Evolutionary conservation across 2,329 filamentous ascomycete species (phyloP).

Genomic region (Coleophoma crateriformis): DNA sequence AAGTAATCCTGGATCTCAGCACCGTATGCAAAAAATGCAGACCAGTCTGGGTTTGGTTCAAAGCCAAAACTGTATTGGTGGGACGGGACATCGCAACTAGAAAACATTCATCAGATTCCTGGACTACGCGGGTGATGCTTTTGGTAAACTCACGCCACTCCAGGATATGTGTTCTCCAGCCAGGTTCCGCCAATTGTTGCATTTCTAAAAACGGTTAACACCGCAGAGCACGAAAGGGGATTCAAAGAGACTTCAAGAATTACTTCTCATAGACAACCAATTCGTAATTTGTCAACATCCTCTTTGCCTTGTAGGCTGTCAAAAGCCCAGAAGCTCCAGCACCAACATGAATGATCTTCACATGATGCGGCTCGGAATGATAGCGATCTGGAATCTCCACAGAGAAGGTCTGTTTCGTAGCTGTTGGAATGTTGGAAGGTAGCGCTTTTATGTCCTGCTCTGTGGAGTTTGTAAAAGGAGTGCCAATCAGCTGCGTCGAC

Average conservation of each 20-base stretch:
- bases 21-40: conserved; percentile 1
- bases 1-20: conserved; percentile 10
- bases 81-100: too few species aligned
- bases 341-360: conserved; percentile 3
- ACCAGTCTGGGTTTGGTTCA: conserved; percentile 18
- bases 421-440: too few species aligned
- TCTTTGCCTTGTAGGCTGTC: conserved; percentile 19
- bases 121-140: too few species aligned
- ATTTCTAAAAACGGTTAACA: conserved; percentile 18
- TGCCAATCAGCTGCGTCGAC: too few species aligned
- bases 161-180: conserved; percentile 27
- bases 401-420: too few species aligned
- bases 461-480: too few species aligned
- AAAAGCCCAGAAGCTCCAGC: conserved; percentile 2
- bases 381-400: too few species aligned
- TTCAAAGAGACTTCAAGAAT: background rate
- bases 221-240: background rate
- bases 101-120: too few species aligned
- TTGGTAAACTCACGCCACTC: conserved; percentile 27
- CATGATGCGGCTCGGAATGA: too few species aligned
- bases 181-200: conserved; percentile 29
- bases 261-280: conserved; percentile 37
- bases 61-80: conserved; percentile 30
- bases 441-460: too few species aligned
- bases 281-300: conserved; percentile 34